Evolutionary conservation across 2,329 filamentous ascomycete species (phyloP).

Genomic region (Fusarium duplospermum): DNA sequence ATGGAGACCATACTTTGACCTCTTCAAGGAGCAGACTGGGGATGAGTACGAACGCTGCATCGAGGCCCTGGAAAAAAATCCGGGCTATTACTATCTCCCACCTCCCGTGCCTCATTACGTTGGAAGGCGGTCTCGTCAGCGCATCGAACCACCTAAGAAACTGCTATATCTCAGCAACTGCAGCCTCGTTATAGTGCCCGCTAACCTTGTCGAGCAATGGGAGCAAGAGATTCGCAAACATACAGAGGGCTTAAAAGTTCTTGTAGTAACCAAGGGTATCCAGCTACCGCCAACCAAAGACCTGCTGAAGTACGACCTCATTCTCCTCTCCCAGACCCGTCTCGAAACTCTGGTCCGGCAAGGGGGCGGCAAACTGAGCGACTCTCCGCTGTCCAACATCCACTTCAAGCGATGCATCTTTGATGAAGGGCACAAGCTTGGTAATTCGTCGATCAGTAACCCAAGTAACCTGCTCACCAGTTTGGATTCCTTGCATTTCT

Average conservation of each 20-base stretch:
- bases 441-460: conserved; percentile 67
- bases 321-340: conserved; percentile 79
- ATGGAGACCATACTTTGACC: conserved; percentile 75
- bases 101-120: conserved; percentile 51
- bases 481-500: conserved; percentile 68
- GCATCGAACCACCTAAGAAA: conserved; percentile 49
- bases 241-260: conserved; percentile 71
- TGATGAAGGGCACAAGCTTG: conserved; percentile 90
- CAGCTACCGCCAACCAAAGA: conserved; percentile 67
- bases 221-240: conserved; percentile 83
- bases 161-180: conserved; percentile 73
- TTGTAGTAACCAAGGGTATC: conserved; percentile 69
- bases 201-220: conserved; percentile 90
- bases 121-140: conserved; percentile 27
- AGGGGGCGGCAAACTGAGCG: conserved; percentile 44
- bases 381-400: conserved; percentile 74
- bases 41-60: conserved; percentile 66
- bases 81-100: conserved; percentile 69
- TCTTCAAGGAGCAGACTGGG: conserved; percentile 56
- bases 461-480: conserved; percentile 67
- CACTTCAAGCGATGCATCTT: conserved; percentile 92
- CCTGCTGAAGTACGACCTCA: conserved; percentile 76
- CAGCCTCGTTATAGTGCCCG: conserved; percentile 83
- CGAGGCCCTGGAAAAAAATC: conserved; percentile 66
- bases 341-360: conserved; percentile 71